Percentiles rank a stretch among this genome's conserved stretches.
Conservation (phyloP, 345 rosid genomes). For the Geranium brycei region DNA sequence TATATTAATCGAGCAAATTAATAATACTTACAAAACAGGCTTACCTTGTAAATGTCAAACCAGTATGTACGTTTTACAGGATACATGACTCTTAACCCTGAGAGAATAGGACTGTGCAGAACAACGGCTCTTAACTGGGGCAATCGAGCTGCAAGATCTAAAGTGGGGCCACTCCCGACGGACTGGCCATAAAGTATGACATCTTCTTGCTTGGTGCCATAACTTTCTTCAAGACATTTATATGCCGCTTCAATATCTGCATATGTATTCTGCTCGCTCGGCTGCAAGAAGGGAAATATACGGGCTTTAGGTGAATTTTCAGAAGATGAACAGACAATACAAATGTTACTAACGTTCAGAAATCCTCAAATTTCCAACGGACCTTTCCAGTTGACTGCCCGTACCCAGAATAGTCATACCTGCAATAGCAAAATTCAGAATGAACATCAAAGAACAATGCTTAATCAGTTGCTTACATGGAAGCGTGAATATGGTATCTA, state of each 20-base stretch:
- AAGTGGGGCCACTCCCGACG: slow-evolving; percentile 96
- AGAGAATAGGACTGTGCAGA: slow-evolving; percentile 91
- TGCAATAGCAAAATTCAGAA: slow-evolving; percentile 20
- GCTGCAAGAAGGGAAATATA: slow-evolving; percentile 34
- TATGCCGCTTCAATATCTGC: slow-evolving; percentile 94
- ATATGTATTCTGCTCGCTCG: slow-evolving; percentile 97
- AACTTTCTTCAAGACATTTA: slow-evolving; percentile 84
- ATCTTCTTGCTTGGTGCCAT: slow-evolving; percentile 80
- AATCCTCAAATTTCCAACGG: slow-evolving; percentile 11
- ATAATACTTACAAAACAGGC: background rate
- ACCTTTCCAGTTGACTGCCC: slow-evolving; percentile 99
- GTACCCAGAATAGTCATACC: slow-evolving; percentile 95
- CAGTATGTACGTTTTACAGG: slow-evolving; percentile 91
- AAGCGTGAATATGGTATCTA: no score
- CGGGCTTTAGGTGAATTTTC: slow-evolving; percentile 6
- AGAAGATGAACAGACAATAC: background rate
- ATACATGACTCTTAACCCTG: slow-evolving; percentile 97
- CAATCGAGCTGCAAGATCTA: slow-evolving; percentile 74
- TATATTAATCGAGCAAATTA: slow-evolving; percentile 4
- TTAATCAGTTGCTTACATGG: no score
- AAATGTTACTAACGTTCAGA: background rate
- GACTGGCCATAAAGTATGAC: slow-evolving; percentile 93
- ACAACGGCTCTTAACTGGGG: slow-evolving; percentile 75
- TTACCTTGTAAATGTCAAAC: slow-evolving; percentile 98
- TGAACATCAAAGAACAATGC: background rate